Evolutionary conservation across 2,329 filamentous ascomycete species (phyloP), one percentile per base, ranked within the genome.

Genomic region (Aureobasidium pullulans): DNA sequence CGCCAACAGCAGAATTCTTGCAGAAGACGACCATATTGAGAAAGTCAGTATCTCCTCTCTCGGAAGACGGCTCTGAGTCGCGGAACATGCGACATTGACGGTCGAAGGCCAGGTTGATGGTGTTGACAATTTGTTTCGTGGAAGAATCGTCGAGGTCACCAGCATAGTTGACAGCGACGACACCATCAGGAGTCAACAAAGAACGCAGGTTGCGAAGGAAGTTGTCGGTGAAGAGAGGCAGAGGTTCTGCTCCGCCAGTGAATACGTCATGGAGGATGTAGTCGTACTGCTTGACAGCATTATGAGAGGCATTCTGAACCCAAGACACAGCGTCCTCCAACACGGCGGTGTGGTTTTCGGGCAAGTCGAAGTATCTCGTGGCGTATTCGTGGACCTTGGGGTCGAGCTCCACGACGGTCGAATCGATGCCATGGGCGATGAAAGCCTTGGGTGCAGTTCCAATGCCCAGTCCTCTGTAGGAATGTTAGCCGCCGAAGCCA

Each of bases 211-310:
- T 84, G 56, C 81, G 73, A 44, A 99, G 75, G 68, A 99, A 97
- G 66, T 94, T 87, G 5, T 85, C 72, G 0, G 92, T 97, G 74
- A 99, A 99, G 7, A 99, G 83, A 7, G 86, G 79, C 2, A 92
- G 84, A 0, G 94, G 94, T 72, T 97, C 94, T 0, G 91, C 92
- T 56, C 94, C 94, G 28, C 94, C 94, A 0, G 94, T 99, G 72
- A 99, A 99, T 28, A 99, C 94, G 66, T 99, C 94, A 72, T 99
- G 94, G 57, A 99, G 81, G 68, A 99, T 94, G 76, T 96, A 97
- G 75, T 96, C 87, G 71, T 88, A 99, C 31, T 60, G 56, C 78
- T 78, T 29, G 36, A n/a, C 11, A 31, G 19, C 46, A 40, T 53
- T 48, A 11, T 64, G 64, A 10, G 60, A 54, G 8, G 49, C 13